Conservation (phyloP, 2,329 filamentous ascomycete genomes). For the Trichoderma atroviride region DNA sequence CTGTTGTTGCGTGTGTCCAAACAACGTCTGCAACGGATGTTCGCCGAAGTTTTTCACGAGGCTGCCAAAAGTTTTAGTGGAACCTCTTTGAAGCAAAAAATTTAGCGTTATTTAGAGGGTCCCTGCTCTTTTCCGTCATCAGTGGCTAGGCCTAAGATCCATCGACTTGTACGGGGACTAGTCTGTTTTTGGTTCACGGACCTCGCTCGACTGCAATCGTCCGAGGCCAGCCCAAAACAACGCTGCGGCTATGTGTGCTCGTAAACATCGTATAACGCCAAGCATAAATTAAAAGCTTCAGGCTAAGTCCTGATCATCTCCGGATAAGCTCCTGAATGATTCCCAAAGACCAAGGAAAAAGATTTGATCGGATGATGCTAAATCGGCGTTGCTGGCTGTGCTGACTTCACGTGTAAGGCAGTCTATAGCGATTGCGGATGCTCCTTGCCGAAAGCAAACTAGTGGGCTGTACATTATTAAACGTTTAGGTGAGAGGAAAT, state of each 20-base stretch:
- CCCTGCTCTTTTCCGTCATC: conserved; percentile 5
- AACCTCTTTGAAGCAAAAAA: conserved; percentile 5
- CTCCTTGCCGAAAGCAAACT: conserved; percentile 3
- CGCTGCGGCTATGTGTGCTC: not conserved
- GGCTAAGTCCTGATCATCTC: not conserved
- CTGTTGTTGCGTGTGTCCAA: not conserved
- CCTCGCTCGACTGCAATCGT: not conserved
- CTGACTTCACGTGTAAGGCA: conserved; percentile 19
- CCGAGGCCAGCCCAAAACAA: not conserved
- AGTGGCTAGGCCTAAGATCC: conserved; percentile 7
- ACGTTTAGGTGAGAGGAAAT: conserved; percentile 1
- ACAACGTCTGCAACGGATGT: not conserved
- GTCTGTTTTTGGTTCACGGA: not conserved
- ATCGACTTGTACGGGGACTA: conserved; percentile 3
- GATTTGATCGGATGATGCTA: not conserved
- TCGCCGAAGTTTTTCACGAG: conserved; percentile 33
- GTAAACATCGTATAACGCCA: not conserved
- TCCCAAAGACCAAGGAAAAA: not conserved
- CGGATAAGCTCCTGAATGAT: not conserved
- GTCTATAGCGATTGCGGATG: not conserved
- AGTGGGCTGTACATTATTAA: conserved; percentile 4
- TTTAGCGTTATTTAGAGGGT: not conserved
- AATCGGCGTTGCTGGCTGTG: not conserved
- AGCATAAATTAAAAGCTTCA: not conserved
- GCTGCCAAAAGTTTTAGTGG: conserved; percentile 34